These are phyloP conservation scores for Penicillium freii DNA, from an alignment of 2,329 filamentous ascomycete genomes.

Conservation along the genomic window DNA sequence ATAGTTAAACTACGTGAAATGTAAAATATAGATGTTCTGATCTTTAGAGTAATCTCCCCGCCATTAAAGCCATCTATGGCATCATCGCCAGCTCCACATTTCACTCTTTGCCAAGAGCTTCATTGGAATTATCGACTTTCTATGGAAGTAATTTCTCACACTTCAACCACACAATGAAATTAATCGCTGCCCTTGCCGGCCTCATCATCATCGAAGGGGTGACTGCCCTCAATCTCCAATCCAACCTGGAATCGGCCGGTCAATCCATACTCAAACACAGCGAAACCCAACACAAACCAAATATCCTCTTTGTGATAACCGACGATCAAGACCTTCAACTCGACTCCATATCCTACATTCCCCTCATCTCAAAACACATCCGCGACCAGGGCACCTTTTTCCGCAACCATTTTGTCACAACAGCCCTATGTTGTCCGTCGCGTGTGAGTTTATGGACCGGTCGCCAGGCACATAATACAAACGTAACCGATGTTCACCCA, in stretches of 20 bases:
- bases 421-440: conserved; percentile 66
- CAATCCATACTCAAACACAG: conserved; percentile 9
- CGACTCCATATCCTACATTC: conserved; percentile 62
- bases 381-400: conserved; percentile 59
- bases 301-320: conserved; percentile 66
- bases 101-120: neutral
- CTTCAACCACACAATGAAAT: conserved; percentile 19
- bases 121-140: too few species aligned
- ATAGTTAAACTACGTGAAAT: too few species aligned
- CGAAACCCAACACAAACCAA: conserved; percentile 38
- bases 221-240: conserved; percentile 7
- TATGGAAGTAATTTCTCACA: too few species aligned
- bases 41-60: too few species aligned
- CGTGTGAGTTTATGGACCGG: conserved; percentile 66
- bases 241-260: conserved; percentile 10
- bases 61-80: neutral
- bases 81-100: neutral
- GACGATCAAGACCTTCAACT: conserved; percentile 67
- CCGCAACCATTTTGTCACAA: conserved; percentile 64
- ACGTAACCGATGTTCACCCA: conserved; percentile 60
- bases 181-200: conserved; percentile 12
- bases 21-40: too few species aligned
- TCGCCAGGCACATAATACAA: conserved; percentile 67
- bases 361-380: conserved; percentile 56
- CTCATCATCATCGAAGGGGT: conserved; percentile 19